Base-by-base conservation (phyloP, 768 basidiomycete genomes). In the Coprinellus micaceus region DNA sequence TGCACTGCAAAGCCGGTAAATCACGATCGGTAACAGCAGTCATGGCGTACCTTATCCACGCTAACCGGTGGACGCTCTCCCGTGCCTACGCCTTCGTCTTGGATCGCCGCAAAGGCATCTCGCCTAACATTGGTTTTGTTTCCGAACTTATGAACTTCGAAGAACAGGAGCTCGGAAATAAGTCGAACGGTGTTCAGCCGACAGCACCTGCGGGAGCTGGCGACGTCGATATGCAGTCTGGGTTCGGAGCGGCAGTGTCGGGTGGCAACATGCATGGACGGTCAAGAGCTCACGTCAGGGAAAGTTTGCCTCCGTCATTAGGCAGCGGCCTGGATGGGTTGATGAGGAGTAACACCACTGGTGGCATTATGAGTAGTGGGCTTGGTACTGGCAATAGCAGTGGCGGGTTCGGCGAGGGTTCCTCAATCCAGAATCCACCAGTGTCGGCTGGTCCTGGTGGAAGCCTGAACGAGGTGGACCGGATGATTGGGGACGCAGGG, bases 121-220 rank as follows among this genome's bases (percentile, higher is more conserved):
- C 91, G 13, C 96, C 95, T 10, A 98, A 97, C 67, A 96, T 98
- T 60, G 96, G 96, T 6, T 98, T 98, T 71, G 94, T 98, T 43
- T 93, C 91, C 3, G 94, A 97, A 70, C 81, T 98, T 41, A 97
- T 97, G 95, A 88, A 85, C 46, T 97, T 95, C 65, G 95, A 98
- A 73, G 94, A 96, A 66, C 78, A 86, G 66, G 90, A 96, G 71
- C 76, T 95, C 49, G 85, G 94, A 58, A 78, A 89, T 52, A 84
- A 91, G 73, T 83, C 82, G 12, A 73, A 84, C 28, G 88, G 88
- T 37, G 88, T 90, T 29, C 74, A 86, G 53, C 74, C 79, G 0
- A 64, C 72, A 17, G 66, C 68, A 15, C 61, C 62, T 28, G 53
- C 36, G 43, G 58, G 45, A 12, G 67, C 57, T 47, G 66, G 45